Evolutionary conservation across 495 filamentous ascomycete species (phyloP).

Genomic region (Aspergillus hancockii): DNA sequence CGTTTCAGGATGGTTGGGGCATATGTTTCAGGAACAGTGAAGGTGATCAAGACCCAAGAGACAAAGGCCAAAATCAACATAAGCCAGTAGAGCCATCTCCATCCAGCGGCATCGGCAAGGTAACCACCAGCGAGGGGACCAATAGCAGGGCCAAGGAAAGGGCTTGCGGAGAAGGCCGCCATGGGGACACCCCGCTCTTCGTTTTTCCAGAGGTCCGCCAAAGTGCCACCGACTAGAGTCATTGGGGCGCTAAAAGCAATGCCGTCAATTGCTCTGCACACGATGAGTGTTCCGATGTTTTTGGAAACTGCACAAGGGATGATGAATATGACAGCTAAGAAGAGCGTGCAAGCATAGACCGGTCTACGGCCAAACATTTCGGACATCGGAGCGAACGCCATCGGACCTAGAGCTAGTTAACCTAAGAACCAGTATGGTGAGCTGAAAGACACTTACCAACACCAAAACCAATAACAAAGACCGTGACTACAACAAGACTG

Average conservation of each 20-base stretch:
- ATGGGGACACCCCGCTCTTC: conserved; percentile 82
- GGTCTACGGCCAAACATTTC: conserved; percentile 69
- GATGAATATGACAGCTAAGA: conserved; percentile 70
- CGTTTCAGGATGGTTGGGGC: conserved; percentile 67
- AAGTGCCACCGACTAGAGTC: conserved; percentile 77
- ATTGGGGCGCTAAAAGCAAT: conserved; percentile 83
- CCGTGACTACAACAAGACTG: conserved; percentile 63
- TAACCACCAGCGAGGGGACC: conserved; percentile 77
- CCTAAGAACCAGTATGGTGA: not conserved
- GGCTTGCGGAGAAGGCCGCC: conserved; percentile 81
- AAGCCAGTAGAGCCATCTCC: conserved; percentile 88
- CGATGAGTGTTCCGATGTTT: conserved; percentile 73
- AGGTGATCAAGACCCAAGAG: conserved; percentile 69
- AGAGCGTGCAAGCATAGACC: conserved; percentile 58
- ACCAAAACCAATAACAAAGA: conserved; percentile 81
- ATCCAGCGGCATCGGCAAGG: conserved; percentile 65
- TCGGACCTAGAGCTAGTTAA: conserved; percentile 54
- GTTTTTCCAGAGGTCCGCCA: conserved; percentile 80
- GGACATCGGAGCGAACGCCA: conserved; percentile 76
- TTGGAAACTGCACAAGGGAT: conserved; percentile 75
- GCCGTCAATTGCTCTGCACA: conserved; percentile 72
- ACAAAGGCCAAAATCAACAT: conserved; percentile 69
- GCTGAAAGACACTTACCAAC: conserved; percentile 51
- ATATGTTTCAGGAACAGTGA: conserved; percentile 82
- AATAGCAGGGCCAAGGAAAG: conserved; percentile 74